These are phyloP conservation scores for Fomes fomentarius DNA, from an alignment of 1,284 basidiomycete species.

Conservation along the genomic window DNA sequence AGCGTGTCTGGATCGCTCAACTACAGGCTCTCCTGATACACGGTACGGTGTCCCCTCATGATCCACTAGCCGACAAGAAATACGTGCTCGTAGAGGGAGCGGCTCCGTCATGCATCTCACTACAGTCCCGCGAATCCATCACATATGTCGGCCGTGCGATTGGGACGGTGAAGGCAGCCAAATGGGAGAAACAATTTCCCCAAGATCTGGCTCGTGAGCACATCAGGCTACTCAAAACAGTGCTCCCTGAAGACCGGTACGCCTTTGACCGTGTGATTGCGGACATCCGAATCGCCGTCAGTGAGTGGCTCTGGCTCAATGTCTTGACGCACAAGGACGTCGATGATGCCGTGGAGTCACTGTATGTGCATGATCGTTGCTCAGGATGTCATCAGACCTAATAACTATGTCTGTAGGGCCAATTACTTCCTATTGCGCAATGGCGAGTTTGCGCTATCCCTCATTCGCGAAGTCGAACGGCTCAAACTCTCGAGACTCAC, in stretches of 20 bases:
- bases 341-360: conserved; percentile 71
- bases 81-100: conserved; percentile 62
- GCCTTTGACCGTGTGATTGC: conserved; percentile 75
- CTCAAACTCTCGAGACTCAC: conserved; percentile 78
- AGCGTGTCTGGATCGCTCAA: conserved; percentile 79
- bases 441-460: conserved; percentile 81
- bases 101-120: conserved; percentile 75
- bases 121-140: conserved; percentile 78
- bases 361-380: too few species aligned
- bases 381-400: too few species aligned
- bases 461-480: conserved; percentile 82
- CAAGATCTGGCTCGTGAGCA: conserved; percentile 64
- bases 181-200: conserved; percentile 78
- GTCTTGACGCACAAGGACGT: conserved; percentile 85
- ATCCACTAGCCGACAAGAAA: conserved; percentile 59
- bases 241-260: conserved; percentile 74
- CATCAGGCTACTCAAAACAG: conserved; percentile 62
- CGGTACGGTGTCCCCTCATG: conserved; percentile 62
- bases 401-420: conserved; percentile 54
- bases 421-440: conserved; percentile 89
- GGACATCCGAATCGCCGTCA: conserved; percentile 72
- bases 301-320: conserved; percentile 92
- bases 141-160: conserved; percentile 87
- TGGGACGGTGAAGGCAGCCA: conserved; percentile 80
- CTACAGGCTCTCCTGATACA: conserved; percentile 80